Evolutionary conservation across 345 rosid genomes (phyloP).

Genomic region (Lagerstroemia speciosa): DNA sequence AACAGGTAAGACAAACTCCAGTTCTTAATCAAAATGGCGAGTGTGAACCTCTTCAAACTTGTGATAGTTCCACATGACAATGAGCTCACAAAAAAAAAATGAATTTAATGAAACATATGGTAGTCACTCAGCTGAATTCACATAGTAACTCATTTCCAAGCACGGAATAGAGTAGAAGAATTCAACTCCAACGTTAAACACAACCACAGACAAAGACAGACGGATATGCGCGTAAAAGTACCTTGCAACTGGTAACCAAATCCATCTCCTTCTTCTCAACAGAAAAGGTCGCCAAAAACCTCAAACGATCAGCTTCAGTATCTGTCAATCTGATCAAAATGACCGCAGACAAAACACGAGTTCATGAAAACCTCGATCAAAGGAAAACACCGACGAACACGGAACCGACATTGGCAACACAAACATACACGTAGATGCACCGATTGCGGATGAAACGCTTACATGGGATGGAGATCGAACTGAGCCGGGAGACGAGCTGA

Average conservation of each 20-base stretch:
- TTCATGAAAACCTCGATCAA: neutral
- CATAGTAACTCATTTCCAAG: neutral
- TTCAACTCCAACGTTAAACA: neutral
- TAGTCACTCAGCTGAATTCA: neutral
- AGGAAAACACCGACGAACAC: neutral
- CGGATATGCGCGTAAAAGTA: slow-evolving; percentile 11
- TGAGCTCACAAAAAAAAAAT: neutral
- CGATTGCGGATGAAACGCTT: neutral
- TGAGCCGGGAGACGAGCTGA: neutral
- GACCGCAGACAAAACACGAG: neutral
- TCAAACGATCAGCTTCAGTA: slow-evolving; percentile 18
- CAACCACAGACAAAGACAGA: neutral
- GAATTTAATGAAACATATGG: neutral
- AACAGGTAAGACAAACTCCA: neutral
- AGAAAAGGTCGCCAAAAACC: slow-evolving; percentile 14
- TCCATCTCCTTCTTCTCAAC: slow-evolving; percentile 43
- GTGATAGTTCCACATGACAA: neutral
- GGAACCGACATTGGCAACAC: neutral
- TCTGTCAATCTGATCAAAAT: slow-evolving; percentile 16
- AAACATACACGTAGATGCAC: neutral
- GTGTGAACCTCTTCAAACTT: neutral
- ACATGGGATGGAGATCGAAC: neutral
- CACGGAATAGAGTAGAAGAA: neutral
- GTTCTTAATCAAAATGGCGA: neutral
- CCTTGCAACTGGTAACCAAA: slow-evolving; percentile 73